These are phyloP conservation scores for Ascochyta rabiei DNA, from an alignment of 2,329 filamentous ascomycete species.

Conservation along the genomic window DNA sequence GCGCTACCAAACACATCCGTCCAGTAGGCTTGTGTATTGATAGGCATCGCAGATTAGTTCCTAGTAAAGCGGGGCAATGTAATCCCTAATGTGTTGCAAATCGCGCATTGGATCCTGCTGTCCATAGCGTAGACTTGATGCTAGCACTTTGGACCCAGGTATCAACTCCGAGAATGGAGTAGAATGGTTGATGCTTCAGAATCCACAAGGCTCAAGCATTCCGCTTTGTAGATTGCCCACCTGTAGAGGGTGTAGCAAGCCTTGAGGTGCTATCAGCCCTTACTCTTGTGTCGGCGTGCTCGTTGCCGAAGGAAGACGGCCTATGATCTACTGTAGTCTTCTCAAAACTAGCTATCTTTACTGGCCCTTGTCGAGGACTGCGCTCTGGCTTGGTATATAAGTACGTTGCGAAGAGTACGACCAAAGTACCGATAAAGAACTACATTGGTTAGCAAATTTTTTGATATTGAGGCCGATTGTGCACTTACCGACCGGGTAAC, in stretches of 20 bases:
- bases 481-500: slow-evolving; percentile 59
- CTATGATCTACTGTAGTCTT: slow-evolving; percentile 67
- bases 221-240: slow-evolving; percentile 31
- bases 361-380: slow-evolving; percentile 60
- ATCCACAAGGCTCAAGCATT: slow-evolving; percentile 22
- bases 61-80: background rate
- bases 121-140: background rate
- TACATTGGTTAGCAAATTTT: slow-evolving; percentile 47
- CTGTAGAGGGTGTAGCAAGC: slow-evolving; percentile 32
- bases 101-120: background rate
- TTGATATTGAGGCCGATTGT: slow-evolving; percentile 1
- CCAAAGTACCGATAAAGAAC: slow-evolving; percentile 80
- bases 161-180: background rate
- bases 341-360: slow-evolving; percentile 76
- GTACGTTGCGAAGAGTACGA: slow-evolving; percentile 83
- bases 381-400: slow-evolving; percentile 76
- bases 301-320: slow-evolving; percentile 28
- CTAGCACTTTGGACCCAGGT: background rate
- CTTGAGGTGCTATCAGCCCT: slow-evolving; percentile 19
- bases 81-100: background rate
- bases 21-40: background rate
- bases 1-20: background rate
- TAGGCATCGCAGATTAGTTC: background rate
- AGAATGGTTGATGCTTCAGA: background rate
- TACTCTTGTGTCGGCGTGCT: slow-evolving; percentile 13